Percentiles rank a stretch among this genome's conserved stretches.
phyloP scores from a whole-genome alignment of 331 rosid species.

The Malus hybrid region DNA sequence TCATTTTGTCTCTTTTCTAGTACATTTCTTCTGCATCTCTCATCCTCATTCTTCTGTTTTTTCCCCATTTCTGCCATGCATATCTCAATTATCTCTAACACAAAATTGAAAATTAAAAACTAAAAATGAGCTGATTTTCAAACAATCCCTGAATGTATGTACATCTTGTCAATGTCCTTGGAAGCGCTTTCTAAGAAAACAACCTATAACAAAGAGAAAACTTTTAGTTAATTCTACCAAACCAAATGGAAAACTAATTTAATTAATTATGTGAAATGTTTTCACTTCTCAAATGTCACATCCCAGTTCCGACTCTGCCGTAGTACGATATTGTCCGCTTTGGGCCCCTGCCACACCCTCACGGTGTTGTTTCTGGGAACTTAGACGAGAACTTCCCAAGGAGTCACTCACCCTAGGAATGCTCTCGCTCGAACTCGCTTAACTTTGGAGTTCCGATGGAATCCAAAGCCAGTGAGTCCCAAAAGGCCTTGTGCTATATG shows the following conservation, averaged over 20 bases:
- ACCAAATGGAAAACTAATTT: background rate
- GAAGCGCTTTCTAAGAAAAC: background rate
- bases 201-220: background rate
- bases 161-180: background rate
- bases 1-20: background rate
- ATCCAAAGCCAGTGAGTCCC: no score
- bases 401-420: no score
- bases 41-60: background rate
- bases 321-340: no score
- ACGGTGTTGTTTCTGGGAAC: no score
- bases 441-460: no score
- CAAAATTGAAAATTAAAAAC: background rate
- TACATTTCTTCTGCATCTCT: background rate
- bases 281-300: background rate
- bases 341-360: no score
- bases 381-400: no score
- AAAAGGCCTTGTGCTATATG: no score
- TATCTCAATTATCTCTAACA: background rate
- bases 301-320: no score
- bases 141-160: background rate
- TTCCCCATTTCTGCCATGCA: no score
- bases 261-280: background rate
- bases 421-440: no score
- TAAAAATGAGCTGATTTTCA: background rate
- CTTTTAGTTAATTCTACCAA: background rate